Evolutionary conservation across 2,329 filamentous ascomycete species (phyloP).

Genomic region (Cladorrhinum sp.): DNA sequence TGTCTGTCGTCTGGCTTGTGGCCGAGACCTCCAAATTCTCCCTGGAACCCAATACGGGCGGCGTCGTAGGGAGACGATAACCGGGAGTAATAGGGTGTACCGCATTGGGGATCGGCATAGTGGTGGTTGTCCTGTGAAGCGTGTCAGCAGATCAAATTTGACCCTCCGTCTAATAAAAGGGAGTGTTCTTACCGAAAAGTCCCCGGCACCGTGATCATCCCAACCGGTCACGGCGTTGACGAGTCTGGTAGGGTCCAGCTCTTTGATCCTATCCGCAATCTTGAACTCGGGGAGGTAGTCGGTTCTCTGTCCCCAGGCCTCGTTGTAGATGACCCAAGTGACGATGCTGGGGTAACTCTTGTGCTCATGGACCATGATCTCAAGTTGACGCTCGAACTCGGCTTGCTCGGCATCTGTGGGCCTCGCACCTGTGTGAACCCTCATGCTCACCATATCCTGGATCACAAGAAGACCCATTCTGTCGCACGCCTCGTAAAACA

Average conservation of each 20-base stretch:
- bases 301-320: constrained; percentile 64
- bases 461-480: constrained; percentile 63
- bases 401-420: constrained; percentile 51
- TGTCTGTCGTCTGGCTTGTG: constrained; percentile 61
- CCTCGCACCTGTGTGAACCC: constrained; percentile 32
- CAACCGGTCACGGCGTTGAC: constrained; percentile 64
- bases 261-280: constrained; percentile 52
- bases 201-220: constrained; percentile 65
- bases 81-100: constrained; percentile 63
- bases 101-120: constrained; percentile 69
- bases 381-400: constrained; percentile 64
- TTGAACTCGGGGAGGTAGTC: constrained; percentile 53
- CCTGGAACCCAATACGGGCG: constrained; percentile 63
- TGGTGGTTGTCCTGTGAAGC: constrained; percentile 62
- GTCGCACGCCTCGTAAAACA: constrained; percentile 68
- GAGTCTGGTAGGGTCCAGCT: constrained; percentile 61
- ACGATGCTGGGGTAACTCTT: constrained; percentile 63
- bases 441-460: constrained; percentile 68
- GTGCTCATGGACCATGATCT: constrained; percentile 59
- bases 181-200: constrained; percentile 50
- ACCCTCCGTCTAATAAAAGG: too few species aligned
- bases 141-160: background rate
- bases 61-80: constrained; percentile 54
- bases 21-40: constrained; percentile 69
- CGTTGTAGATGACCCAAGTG: constrained; percentile 68